These are phyloP conservation scores for Dysphania ambrosioides DNA, from an alignment of 148 eudicot species.

Conservation along the genomic window DNA sequence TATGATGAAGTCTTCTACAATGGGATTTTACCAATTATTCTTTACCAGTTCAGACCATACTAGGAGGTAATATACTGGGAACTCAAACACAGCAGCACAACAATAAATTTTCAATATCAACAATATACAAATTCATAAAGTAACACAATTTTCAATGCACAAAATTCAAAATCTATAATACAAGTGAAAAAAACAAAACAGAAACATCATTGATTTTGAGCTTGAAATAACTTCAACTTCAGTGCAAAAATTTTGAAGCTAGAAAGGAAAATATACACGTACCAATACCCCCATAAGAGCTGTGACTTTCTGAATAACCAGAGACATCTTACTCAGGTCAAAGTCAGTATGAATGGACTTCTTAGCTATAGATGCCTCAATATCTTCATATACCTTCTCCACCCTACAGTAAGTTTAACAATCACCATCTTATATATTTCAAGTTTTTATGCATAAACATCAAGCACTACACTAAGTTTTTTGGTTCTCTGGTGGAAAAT, in stretches of 20 bases:
- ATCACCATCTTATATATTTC: not conserved
- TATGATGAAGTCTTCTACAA: not conserved
- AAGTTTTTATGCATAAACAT: not conserved
- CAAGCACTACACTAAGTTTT: not conserved
- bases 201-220: not conserved
- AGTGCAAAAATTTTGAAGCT: not conserved
- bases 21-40: not conserved
- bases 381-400: conserved; percentile 77
- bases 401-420: conserved; percentile 51
- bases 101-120: too few relatives aligned
- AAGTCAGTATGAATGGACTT: conserved; percentile 48
- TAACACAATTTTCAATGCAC: too few relatives aligned
- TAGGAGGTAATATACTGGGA: too few relatives aligned
- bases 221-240: not conserved
- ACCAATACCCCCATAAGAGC: conserved; percentile 95
- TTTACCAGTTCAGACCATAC: too few relatives aligned
- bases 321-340: conserved; percentile 63
- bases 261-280: conserved; percentile 23
- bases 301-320: conserved; percentile 80
- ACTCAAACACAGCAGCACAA: too few relatives aligned
- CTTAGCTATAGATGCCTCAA: conserved; percentile 44
- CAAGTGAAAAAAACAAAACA: not conserved
- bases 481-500: not conserved
- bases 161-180: not conserved
- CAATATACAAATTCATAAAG: too few relatives aligned